phyloP scores from a whole-genome alignment of 352 stramenopile genomes.

The Phytophthora ohioensis region DNA sequence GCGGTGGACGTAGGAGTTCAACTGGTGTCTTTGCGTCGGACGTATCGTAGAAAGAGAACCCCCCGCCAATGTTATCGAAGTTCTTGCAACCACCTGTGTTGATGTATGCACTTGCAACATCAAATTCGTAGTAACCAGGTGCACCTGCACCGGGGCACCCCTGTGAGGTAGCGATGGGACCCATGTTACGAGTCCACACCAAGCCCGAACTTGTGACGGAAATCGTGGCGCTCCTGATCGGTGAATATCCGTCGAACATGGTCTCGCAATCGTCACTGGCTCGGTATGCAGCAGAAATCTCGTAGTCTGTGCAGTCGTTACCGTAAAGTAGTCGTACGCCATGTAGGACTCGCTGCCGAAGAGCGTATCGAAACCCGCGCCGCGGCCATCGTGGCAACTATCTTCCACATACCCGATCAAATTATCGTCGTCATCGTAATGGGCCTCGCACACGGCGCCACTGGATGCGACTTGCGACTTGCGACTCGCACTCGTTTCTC shows the following conservation, averaged over 20 bases:
- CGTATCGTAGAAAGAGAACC: slow-evolving; percentile 17
- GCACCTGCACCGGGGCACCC: neutral
- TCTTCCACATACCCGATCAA: slow-evolving; percentile 12
- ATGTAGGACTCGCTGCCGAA: slow-evolving; percentile 5
- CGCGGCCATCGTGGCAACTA: slow-evolving; percentile 14
- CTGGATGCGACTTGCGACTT: slow-evolving; percentile 1
- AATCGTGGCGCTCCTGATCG: slow-evolving; percentile 10
- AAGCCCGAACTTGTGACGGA: neutral
- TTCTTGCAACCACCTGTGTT: slow-evolving; percentile 1
- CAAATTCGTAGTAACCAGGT: slow-evolving; percentile 12
- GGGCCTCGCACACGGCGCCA: neutral
- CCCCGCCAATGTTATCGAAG: neutral
- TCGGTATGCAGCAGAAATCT: slow-evolving; percentile 14
- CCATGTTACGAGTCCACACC: slow-evolving; percentile 13
- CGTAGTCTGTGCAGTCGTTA: slow-evolving; percentile 7
- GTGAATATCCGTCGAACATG: slow-evolving; percentile 12
- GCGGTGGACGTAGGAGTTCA: no score
- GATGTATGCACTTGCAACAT: slow-evolving; percentile 1
- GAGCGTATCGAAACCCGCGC: slow-evolving; percentile 4
- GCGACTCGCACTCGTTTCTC: slow-evolving; percentile 2
- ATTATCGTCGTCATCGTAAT: slow-evolving; percentile 7
- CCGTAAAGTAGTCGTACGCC: slow-evolving; percentile 13
- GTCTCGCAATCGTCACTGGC: slow-evolving; percentile 4
- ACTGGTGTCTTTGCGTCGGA: neutral
- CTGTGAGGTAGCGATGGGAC: neutral